These are phyloP conservation scores for Tremella fuciformis DNA, from an alignment of 768 basidiomycete species.

Conservation along the genomic window DNA sequence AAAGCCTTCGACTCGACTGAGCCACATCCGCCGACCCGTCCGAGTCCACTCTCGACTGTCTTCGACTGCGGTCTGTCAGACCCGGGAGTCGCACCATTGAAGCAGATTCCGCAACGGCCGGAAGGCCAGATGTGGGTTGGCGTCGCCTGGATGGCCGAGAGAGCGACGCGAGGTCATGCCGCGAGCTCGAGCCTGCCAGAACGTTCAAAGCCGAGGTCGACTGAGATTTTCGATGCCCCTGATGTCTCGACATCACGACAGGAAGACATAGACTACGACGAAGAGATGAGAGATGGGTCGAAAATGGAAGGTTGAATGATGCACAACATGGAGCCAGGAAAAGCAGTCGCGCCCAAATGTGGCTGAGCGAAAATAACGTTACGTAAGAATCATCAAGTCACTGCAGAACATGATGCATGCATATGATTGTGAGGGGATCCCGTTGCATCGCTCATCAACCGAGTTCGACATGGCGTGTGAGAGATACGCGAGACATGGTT, in stretches of 20 bases:
- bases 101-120: neutral
- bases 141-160: constrained; percentile 1
- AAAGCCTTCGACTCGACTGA: neutral
- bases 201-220: constrained; percentile 4
- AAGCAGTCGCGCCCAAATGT: no score
- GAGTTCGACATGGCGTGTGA: no score
- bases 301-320: no score
- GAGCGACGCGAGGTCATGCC: neutral
- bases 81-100: neutral
- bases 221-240: constrained; percentile 3
- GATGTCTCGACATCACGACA: neutral
- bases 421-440: no score
- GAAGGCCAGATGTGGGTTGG: neutral
- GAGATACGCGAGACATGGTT: no score
- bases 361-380: no score
- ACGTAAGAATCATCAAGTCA: no score
- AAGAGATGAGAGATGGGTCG: no score
- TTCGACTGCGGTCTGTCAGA: neutral
- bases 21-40: neutral
- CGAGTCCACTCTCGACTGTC: neutral
- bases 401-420: no score
- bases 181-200: constrained; percentile 4
- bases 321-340: no score
- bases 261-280: no score
- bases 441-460: no score